Base-by-base conservation (phyloP, 805 yeast species). In the Nakazawaea wyomingensis region DNA sequence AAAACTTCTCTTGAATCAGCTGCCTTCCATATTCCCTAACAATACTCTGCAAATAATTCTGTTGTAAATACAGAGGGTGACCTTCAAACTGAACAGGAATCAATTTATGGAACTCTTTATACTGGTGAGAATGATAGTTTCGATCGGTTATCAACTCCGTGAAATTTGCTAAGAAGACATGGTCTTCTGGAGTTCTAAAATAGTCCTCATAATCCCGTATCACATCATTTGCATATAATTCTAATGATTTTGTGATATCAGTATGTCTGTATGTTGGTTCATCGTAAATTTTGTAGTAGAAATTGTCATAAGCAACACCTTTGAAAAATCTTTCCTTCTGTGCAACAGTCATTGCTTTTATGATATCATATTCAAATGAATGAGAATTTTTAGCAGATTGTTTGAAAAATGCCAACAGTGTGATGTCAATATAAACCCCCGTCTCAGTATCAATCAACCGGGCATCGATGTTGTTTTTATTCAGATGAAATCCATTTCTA, bases 71-170 rank as follows among this genome's bases (percentile, higher is more conserved):
- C 1, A 73, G 67, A 13, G 65, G 47, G 9, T 55, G 72, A 2
- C 87, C 87, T 56, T 85, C 90, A 50, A 77, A 80, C 16, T 66
- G 50, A 0, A 85, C 70, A 27, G 71, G 64, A 4, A 72, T 60
- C 46, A 85, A 61, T 0, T 87, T 83, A 8, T 66, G 54, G 13
- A 84, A 55, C 38, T 75, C 78, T 7, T 69, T 68, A 27, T 67
- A 54, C 6, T 63, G 55, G 56, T 75, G 76, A 48, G 68, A 71
- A 57, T 85, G 89, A 47, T 67, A 60, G 54, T 80, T 78, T 39
- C 78, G 69, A 61, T 85, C 79, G 46, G 71, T 64, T 48, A 63
- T 44, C 4, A 61, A 47, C 24, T 48, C 41, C 13, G 35, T 9
- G 11, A 37, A 26, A n/a, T 28, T 16, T 24, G 19, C 34, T 11